Conservation (phyloP, 495 filamentous ascomycete species). For the Lasiosphaeria miniovina region DNA sequence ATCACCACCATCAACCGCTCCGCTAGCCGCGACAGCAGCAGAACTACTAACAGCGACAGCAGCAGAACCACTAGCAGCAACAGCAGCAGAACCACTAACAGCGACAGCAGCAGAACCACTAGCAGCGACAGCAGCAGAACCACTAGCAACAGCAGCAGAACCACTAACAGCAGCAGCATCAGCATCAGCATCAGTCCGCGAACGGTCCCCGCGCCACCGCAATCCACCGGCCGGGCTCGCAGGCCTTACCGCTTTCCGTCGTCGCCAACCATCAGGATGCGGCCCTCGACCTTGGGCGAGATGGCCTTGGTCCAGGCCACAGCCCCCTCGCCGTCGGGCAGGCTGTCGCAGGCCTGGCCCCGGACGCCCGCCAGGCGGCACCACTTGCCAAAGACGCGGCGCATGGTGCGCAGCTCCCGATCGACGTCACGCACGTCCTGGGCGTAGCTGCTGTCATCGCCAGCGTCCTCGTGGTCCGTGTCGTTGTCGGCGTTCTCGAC, state of each 20-base stretch:
- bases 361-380: conserved; percentile 63
- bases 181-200: too few relatives aligned
- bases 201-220: neutral
- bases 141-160: too few relatives aligned
- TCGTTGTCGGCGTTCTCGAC: conserved; percentile 38
- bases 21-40: too few relatives aligned
- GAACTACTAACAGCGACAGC: too few relatives aligned
- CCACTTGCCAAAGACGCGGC: conserved; percentile 69
- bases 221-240: neutral
- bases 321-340: conserved; percentile 55
- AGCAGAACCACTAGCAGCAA: too few relatives aligned
- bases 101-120: too few relatives aligned
- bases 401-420: conserved; percentile 46
- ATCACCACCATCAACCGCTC: too few relatives aligned
- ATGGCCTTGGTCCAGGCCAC: conserved; percentile 79
- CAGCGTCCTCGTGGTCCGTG: conserved; percentile 18
- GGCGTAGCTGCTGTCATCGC: conserved; percentile 16
- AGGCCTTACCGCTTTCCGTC: neutral
- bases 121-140: too few relatives aligned
- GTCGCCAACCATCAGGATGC: conserved; percentile 49
- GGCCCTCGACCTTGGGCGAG: conserved; percentile 70
- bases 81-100: too few relatives aligned
- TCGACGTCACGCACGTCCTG: conserved; percentile 34
- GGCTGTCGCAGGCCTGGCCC: conserved; percentile 38
- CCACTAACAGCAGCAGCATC: too few relatives aligned